Evolutionary conservation across 768 basidiomycete species (phyloP).

Genomic region (Pisolithus sp.): DNA sequence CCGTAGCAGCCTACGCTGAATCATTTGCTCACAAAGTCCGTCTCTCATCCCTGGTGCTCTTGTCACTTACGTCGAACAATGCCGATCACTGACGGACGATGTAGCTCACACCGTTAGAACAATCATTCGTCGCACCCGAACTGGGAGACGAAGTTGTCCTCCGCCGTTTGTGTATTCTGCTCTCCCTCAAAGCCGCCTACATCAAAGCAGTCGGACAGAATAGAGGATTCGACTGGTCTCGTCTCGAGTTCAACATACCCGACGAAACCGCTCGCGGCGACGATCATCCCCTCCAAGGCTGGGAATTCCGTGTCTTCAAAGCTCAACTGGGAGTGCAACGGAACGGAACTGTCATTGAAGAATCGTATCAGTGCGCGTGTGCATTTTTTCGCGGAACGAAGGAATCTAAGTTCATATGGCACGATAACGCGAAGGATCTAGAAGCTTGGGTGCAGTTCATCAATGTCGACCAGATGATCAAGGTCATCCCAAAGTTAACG

Average conservation of each 20-base stretch:
- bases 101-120: slow-evolving; percentile 46
- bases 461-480: slow-evolving; percentile 75
- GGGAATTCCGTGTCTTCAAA: slow-evolving; percentile 83
- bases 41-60: slow-evolving; percentile 2
- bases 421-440: slow-evolving; percentile 57
- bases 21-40: slow-evolving; percentile 71
- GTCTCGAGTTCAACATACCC: slow-evolving; percentile 76
- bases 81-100: not conserved
- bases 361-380: slow-evolving; percentile 70
- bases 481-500: slow-evolving; percentile 68
- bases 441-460: slow-evolving; percentile 83
- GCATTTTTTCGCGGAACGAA: slow-evolving; percentile 69
- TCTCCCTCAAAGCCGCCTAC: slow-evolving; percentile 76
- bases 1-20: slow-evolving; percentile 60
- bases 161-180: slow-evolving; percentile 68
- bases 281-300: slow-evolving; percentile 62
- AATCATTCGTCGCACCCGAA: slow-evolving; percentile 44
- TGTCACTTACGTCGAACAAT: not conserved
- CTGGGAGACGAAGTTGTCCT: slow-evolving; percentile 59
- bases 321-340: slow-evolving; percentile 66
- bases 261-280: slow-evolving; percentile 59
- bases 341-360: slow-evolving; percentile 44
- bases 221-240: slow-evolving; percentile 72
- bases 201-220: slow-evolving; percentile 81
- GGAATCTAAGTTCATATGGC: slow-evolving; percentile 67